Base-by-base conservation (phyloP, 176 grass and related monocot species). In the Eleusine indica region DNA sequence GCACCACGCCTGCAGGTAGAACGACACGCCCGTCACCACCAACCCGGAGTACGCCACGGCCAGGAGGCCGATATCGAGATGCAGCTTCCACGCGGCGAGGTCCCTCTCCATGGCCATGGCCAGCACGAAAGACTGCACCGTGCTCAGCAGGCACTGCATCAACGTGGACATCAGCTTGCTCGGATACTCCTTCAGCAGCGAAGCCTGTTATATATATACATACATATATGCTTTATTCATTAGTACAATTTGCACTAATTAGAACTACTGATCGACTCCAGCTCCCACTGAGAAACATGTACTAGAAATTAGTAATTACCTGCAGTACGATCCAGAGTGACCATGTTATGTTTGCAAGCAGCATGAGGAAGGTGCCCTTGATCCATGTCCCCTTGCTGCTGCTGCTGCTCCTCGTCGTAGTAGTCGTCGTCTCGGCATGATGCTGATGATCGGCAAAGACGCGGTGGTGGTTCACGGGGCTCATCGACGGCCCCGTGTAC, bases 1-100 rank as follows among this genome's bases (percentile, higher is more conserved):
- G 64, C 91, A 94, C 94, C 94, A 97, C 9, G 86, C 74, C 81
- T 86, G 84, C 19, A 97, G 86, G 82, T 97, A 97, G 80, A 90
- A 91, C 9, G 85, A 84, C 35, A 91, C 70, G 7, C 89, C 87
- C 2, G 91, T 89, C 30, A 91, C 85, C 9, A 82, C 64, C 15
- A 93, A 46, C 0, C 92, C 89, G 21, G 73, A 86, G 74, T 92
- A 94, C 12, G 68, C 72, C 56, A 97, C 37, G 28, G 84, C 89
- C 10, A 97, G 48, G 17, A 94, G 64, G 39, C 84, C 80, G 14
- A 86, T 63, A 69, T 97, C 87, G 4, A 94, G 22, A n/a, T 43
- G 79, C 18, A 97, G 83, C 87, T 88, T 87, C 91, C 91, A 97
- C 18, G 82, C 86, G 3, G 65, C 72, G 46, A 70, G 74, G 28